Conservation (phyloP, 2,329 filamentous ascomycete genomes). For the Alternaria burnsii region DNA sequence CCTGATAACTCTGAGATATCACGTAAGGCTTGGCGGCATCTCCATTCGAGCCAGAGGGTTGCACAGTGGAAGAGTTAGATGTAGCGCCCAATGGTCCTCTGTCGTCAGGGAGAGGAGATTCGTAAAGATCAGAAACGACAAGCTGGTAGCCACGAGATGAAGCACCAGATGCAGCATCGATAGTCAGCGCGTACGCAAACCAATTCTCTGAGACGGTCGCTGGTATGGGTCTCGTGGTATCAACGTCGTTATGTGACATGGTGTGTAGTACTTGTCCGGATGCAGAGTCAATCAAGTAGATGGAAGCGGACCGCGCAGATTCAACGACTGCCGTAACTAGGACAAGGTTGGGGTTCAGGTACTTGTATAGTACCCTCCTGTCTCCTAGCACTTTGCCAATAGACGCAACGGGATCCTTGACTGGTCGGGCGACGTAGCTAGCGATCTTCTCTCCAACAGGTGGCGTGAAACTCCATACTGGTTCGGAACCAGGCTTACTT, state of each 20-base stretch:
- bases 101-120: conserved; percentile 83
- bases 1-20: conserved; percentile 80
- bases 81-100: conserved; percentile 77
- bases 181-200: conserved; percentile 82
- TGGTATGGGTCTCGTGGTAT: conserved; percentile 75
- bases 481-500: conserved; percentile 29
- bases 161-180: conserved; percentile 61
- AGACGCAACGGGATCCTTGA: conserved; percentile 88
- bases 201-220: conserved; percentile 92
- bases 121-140: conserved; percentile 86
- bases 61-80: conserved; percentile 79
- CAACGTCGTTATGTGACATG: conserved; percentile 74
- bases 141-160: conserved; percentile 83
- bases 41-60: conserved; percentile 66
- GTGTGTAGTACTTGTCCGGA: conserved; percentile 83
- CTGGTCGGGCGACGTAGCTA: conserved; percentile 71
- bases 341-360: conserved; percentile 86
- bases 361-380: conserved; percentile 95
- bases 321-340: conserved; percentile 76
- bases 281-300: conserved; percentile 85
- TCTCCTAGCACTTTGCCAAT: conserved; percentile 94
- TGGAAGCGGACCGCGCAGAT: conserved; percentile 66
- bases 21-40: conserved; percentile 74
- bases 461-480: conserved; percentile 76
- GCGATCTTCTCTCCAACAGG: conserved; percentile 72